A percentile compares a stretch with the other conserved stretches of the same genome.
Conservation (phyloP, 2,329 filamentous ascomycete genomes). For the Penicillium griseofulvum region DNA sequence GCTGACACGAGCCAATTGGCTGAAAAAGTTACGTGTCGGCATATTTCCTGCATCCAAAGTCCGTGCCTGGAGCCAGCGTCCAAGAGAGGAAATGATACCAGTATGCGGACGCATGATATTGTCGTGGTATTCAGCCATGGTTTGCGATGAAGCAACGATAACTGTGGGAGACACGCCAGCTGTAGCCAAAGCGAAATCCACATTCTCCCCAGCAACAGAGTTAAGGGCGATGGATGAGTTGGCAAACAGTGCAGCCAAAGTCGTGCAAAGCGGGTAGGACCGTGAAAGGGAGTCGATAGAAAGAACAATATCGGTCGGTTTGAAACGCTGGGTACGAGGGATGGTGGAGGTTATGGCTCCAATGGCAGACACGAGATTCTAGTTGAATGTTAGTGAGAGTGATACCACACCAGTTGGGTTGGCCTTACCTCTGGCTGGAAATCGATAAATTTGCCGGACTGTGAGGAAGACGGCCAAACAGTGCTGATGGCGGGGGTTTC, state of each 20-base stretch:
- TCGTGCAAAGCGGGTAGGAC: constrained; percentile 74
- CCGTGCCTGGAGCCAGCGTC: constrained; percentile 70
- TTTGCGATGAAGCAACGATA: constrained; percentile 72
- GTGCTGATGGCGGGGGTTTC: constrained; percentile 47
- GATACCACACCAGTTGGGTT: not conserved
- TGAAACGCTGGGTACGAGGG: constrained; percentile 71
- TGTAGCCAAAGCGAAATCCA: constrained; percentile 71
- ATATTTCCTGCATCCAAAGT: constrained; percentile 71
- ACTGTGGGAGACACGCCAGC: constrained; percentile 76
- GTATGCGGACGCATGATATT: constrained; percentile 60
- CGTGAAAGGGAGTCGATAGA: constrained; percentile 78
- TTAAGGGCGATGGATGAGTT: constrained; percentile 85
- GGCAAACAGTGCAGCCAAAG: constrained; percentile 77
- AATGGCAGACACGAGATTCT: constrained; percentile 85
- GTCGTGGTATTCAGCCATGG: constrained; percentile 66
- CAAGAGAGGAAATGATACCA: constrained; percentile 62
- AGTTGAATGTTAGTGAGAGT: constrained; percentile 1
- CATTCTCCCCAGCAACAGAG: constrained; percentile 72
- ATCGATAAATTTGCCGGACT: constrained; percentile 68
- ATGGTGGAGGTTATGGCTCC: constrained; percentile 74
- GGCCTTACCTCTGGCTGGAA: constrained; percentile 66
- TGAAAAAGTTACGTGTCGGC: constrained; percentile 63
- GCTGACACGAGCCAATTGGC: constrained; percentile 41
- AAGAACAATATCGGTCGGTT: constrained; percentile 74
- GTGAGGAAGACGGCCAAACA: constrained; percentile 39